Evolutionary conservation across 306 rosid species (phyloP).

Genomic region (Trifolium dubium): DNA sequence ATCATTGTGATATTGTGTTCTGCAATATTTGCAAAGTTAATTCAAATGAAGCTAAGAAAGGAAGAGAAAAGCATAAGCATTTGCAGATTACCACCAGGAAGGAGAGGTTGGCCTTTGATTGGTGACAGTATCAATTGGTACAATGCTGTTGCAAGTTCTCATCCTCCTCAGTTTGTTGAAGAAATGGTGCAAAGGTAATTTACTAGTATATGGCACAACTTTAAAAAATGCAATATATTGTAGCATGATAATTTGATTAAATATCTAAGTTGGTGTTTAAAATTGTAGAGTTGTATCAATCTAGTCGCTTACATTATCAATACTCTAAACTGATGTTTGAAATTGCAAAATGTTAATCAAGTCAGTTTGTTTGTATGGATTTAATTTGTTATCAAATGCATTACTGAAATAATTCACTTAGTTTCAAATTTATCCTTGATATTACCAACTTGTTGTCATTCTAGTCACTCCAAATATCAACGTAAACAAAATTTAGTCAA

Average conservation of each 20-base stretch:
- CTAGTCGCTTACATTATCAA: neutral
- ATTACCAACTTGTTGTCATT: too few relatives aligned
- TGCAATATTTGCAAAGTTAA: conserved; percentile 45
- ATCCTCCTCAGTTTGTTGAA: conserved; percentile 84
- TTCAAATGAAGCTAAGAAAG: conserved; percentile 37
- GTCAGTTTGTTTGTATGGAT: neutral
- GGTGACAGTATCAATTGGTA: conserved; percentile 95
- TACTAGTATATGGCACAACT: conserved; percentile 9
- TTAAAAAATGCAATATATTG: conserved; percentile 32
- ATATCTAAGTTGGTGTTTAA: neutral
- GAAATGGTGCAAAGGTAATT: conserved; percentile 82
- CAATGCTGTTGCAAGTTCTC: conserved; percentile 87
- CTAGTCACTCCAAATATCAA: too few relatives aligned
- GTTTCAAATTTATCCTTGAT: too few relatives aligned
- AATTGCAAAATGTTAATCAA: neutral
- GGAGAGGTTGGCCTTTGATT: conserved; percentile 88
- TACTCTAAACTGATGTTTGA: neutral
- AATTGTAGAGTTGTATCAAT: neutral
- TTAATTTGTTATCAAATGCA: neutral
- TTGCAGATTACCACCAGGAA: conserved; percentile 73
- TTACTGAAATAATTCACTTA: too few relatives aligned
- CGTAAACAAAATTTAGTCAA: too few relatives aligned
- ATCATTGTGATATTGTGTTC: conserved; percentile 43
- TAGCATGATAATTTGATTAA: neutral
- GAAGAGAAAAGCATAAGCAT: conserved; percentile 24